These are phyloP conservation scores for Tillandsia leiboldiana DNA, from an alignment of 176 grass and related monocot species.

Conservation along the genomic window DNA sequence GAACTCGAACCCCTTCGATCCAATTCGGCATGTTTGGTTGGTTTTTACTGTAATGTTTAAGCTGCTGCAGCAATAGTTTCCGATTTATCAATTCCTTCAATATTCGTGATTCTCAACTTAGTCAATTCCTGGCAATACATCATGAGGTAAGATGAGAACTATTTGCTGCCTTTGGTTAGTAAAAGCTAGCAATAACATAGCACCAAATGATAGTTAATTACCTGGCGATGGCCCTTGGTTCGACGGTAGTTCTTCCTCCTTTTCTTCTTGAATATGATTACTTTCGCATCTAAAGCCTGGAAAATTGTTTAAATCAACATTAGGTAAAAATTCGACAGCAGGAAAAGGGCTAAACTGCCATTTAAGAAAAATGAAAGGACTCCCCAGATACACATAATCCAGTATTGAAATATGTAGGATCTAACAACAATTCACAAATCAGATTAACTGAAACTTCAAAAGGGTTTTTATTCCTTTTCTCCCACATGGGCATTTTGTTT, in stretches of 20 bases:
- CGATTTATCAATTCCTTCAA: conserved; percentile 70
- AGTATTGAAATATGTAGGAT: too few species aligned
- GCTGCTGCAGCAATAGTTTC: conserved; percentile 37
- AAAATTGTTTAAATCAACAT: conserved; percentile 11
- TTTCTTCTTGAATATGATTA: conserved; percentile 99
- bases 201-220: background rate
- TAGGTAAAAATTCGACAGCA: background rate
- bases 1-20: background rate
- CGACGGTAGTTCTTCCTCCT: conserved; percentile 93
- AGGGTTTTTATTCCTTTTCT: too few species aligned
- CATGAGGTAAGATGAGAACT: conserved; percentile 26
- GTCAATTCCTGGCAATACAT: conserved; percentile 68
- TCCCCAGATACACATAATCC: too few species aligned
- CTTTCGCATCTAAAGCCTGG: conserved; percentile 91
- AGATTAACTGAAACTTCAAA: too few species aligned
- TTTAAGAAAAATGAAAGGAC: background rate
- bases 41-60: conserved; percentile 18
- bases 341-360: conserved; percentile 11
- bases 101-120: conserved; percentile 86
- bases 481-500: too few species aligned
- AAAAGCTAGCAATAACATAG: background rate
- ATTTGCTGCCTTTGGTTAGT: background rate
- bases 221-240: conserved; percentile 96
- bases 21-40: background rate
- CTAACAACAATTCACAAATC: too few species aligned